Percentiles rank a stretch among this genome's conserved stretches.
These are phyloP conservation scores for Melastoma malabathricum DNA, from an alignment of 345 rosid species.

Conservation along the genomic window DNA sequence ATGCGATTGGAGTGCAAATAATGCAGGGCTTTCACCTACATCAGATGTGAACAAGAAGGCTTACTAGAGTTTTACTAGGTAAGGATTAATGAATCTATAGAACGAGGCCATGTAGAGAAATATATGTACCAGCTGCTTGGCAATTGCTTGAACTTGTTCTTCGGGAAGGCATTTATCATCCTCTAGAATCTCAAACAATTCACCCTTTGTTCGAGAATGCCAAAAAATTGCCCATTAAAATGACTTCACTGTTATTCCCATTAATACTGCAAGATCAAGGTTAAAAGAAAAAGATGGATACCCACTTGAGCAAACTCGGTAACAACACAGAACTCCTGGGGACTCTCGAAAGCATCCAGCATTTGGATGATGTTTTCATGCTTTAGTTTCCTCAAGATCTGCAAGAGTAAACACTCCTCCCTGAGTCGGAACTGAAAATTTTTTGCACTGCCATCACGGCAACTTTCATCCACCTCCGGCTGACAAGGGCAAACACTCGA, in stretches of 20 bases:
- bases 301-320: slow-evolving; percentile 92
- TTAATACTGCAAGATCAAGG: neutral
- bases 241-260: neutral
- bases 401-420: slow-evolving; percentile 8
- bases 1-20: slow-evolving; percentile 96
- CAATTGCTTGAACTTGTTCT: slow-evolving; percentile 96
- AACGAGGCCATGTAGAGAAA: neutral
- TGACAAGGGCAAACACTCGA: too few species aligned
- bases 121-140: slow-evolving; percentile 72
- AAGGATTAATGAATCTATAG: neutral
- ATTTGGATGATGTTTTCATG: slow-evolving; percentile 88
- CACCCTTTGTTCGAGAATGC: slow-evolving; percentile 41
- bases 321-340: slow-evolving; percentile 90
- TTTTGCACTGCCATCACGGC: neutral
- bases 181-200: slow-evolving; percentile 88
- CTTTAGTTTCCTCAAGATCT: slow-evolving; percentile 90
- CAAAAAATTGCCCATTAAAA: too few species aligned
- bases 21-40: slow-evolving; percentile 83
- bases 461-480: neutral
- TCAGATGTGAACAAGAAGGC: slow-evolving; percentile 4
- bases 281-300: slow-evolving; percentile 5
- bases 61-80: neutral
- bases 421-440: too few species aligned
- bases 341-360: slow-evolving; percentile 95
- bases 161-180: slow-evolving; percentile 97